A percentile compares a stretch with the other conserved stretches of the same genome.
Evolutionary conservation across 2,329 filamentous ascomycete species (phyloP).

Genomic region (Microsporum canis): DNA sequence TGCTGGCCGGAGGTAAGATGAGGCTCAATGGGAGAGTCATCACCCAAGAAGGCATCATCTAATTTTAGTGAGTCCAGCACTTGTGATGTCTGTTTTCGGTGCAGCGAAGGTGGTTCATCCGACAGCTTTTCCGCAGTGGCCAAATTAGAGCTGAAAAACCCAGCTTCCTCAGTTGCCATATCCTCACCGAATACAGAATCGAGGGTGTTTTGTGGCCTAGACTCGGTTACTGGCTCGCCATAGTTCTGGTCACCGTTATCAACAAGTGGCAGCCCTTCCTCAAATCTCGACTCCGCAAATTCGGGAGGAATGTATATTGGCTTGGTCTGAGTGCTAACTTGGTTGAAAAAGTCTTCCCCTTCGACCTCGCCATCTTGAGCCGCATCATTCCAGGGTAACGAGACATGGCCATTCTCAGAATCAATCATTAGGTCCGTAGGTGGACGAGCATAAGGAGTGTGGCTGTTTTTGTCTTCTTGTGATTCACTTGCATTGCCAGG

Average conservation of each 20-base stretch:
- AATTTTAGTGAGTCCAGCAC: slow-evolving; percentile 43
- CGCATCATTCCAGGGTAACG: slow-evolving; percentile 31
- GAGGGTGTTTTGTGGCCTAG: slow-evolving; percentile 19
- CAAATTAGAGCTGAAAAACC: slow-evolving; percentile 25
- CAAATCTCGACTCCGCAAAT: slow-evolving; percentile 47
- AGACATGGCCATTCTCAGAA: neutral
- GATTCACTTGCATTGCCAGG: neutral
- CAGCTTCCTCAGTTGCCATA: slow-evolving; percentile 27
- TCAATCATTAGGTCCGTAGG: neutral
- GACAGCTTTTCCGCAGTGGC: slow-evolving; percentile 12
- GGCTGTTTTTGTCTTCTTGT: neutral
- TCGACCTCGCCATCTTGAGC: slow-evolving; percentile 35
- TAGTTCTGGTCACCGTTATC: slow-evolving; percentile 30
- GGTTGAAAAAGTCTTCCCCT: slow-evolving; percentile 51
- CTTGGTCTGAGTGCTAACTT: slow-evolving; percentile 34
- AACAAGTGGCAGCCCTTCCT: slow-evolving; percentile 56
- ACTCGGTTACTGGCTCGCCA: slow-evolving; percentile 18
- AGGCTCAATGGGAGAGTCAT: neutral
- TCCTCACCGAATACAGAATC: slow-evolving; percentile 29
- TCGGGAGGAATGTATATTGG: slow-evolving; percentile 29
- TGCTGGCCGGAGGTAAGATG: neutral
- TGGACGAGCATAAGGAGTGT: neutral
- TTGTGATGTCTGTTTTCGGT: slow-evolving; percentile 60
- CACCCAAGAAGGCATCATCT: slow-evolving; percentile 23
- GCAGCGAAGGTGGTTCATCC: slow-evolving; percentile 30